These are phyloP conservation scores for Trichoderma koningii DNA, from an alignment of 2,329 filamentous ascomycete genomes.

Conservation along the genomic window DNA sequence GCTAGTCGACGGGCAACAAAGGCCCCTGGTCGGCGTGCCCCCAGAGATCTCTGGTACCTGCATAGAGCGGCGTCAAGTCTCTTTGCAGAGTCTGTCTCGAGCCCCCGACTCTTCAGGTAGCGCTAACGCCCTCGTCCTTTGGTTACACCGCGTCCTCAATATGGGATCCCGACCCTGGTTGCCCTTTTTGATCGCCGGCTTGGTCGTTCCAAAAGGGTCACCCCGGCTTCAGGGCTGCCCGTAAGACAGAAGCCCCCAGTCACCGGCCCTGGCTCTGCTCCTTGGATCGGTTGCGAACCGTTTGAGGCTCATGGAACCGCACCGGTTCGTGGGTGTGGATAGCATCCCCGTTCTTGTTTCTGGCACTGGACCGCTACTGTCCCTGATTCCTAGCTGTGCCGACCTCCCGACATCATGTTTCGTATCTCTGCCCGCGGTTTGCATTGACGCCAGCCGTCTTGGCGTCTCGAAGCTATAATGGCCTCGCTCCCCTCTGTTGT, in stretches of 20 bases:
- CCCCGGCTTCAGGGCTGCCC: conserved; percentile 4
- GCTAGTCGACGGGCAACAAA: neutral
- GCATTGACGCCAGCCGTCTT: conserved; percentile 46
- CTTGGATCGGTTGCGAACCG: conserved; percentile 19
- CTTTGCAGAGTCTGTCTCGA: conserved; percentile 22
- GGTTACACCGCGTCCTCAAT: conserved; percentile 9
- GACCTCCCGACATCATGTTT: conserved; percentile 36
- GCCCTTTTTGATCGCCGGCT: conserved; percentile 2
- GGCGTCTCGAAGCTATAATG: conserved; percentile 42
- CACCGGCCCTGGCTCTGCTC: conserved; percentile 2
- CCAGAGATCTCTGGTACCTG: conserved; percentile 22
- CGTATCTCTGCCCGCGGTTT: conserved; percentile 37
- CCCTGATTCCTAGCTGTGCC: conserved; percentile 33
- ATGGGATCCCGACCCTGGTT: conserved; percentile 2
- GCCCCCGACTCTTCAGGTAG: conserved; percentile 12
- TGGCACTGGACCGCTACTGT: conserved; percentile 23
- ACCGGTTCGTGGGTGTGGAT: conserved; percentile 15
- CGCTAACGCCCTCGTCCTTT: conserved; percentile 20
- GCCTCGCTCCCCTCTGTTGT: conserved; percentile 30
- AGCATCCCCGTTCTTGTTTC: conserved; percentile 18
- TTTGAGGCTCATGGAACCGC: conserved; percentile 20
- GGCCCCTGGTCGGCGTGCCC: conserved; percentile 5
- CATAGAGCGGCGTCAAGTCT: conserved; percentile 11
- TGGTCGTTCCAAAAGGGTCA: conserved; percentile 2
- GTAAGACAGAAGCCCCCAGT: conserved; percentile 6